Evolutionary conservation across 129 eudicot species (phyloP).

Genomic region (Logfia minima): DNA sequence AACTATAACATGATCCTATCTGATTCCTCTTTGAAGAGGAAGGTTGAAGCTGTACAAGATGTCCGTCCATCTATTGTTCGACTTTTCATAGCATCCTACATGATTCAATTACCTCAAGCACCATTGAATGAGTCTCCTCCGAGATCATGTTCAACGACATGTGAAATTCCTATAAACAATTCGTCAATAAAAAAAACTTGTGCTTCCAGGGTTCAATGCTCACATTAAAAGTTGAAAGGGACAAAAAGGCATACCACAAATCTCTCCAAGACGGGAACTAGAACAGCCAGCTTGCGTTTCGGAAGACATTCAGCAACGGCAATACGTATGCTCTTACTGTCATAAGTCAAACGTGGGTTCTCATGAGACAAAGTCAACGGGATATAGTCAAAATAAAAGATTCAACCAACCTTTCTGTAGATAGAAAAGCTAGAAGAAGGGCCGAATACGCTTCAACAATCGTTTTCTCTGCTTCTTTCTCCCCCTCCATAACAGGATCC

Average conservation of each 20-base stretch:
- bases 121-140: constrained; percentile 76
- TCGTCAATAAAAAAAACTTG: neutral
- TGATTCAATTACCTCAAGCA: constrained; percentile 92
- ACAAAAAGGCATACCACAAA: constrained; percentile 68
- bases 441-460: constrained; percentile 95
- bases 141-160: constrained; percentile 90
- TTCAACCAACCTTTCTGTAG: constrained; percentile 73
- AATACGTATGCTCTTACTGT: constrained; percentile 73
- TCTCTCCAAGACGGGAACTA: constrained; percentile 96
- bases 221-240: constrained; percentile 6
- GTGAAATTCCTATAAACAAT: constrained; percentile 64
- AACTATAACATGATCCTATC: constrained; percentile 36
- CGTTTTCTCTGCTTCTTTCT: constrained; percentile 98
- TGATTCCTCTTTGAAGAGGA: constrained; percentile 22
- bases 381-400: neutral
- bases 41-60: constrained; percentile 48
- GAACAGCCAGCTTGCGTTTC: constrained; percentile 53
- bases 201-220: neutral
- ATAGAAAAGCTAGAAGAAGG: constrained; percentile 90
- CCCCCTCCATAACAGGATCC: constrained; percentile 73
- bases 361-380: constrained; percentile 11
- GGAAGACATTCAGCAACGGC: constrained; percentile 88
- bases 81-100: constrained; percentile 64
- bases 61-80: constrained; percentile 15
- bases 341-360: constrained; percentile 25